Evolutionary conservation across 768 basidiomycete species (phyloP).

Genomic region (Porphyrellus cyaneotinctus): DNA sequence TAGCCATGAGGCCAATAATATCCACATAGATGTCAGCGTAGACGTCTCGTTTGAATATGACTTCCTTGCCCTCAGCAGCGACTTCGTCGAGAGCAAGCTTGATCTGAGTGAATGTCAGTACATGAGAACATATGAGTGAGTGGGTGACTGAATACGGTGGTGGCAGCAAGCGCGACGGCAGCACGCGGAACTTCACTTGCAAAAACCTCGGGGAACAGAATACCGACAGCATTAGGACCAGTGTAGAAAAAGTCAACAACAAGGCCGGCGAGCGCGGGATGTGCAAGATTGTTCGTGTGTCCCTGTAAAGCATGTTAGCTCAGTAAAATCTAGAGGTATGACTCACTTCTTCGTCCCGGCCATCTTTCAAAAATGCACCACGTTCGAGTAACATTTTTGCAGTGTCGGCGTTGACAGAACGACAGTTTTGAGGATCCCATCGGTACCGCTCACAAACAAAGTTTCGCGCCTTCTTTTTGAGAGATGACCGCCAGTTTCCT

Average conservation of each 20-base stretch:
- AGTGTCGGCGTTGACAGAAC: no score
- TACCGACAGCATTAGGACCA: background rate
- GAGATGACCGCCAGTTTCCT: no score
- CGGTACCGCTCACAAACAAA: no score
- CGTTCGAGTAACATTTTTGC: background rate
- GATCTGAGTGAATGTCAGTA: background rate
- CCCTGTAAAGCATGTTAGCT: background rate
- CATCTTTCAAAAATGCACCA: background rate
- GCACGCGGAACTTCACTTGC: background rate
- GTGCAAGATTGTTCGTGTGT: constrained; percentile 5
- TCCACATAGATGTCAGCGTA: background rate
- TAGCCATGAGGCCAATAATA: background rate
- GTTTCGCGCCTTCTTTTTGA: no score
- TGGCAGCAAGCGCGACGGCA: background rate
- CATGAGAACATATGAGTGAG: no score
- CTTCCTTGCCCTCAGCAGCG: constrained; percentile 2
- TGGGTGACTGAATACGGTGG: background rate
- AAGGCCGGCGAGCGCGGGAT: constrained; percentile 1
- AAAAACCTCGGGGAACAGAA: constrained; percentile 5
- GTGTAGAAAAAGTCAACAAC: constrained; percentile 11
- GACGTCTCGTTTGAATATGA: constrained; percentile 1
- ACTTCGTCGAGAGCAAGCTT: background rate
- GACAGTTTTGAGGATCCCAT: no score
- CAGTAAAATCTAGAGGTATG: no score
- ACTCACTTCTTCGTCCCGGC: background rate